A percentile compares a stretch with the other conserved stretches of the same genome.
Conservation (phyloP, 768 basidiomycete genomes). For the Amanita polypyramis region DNA sequence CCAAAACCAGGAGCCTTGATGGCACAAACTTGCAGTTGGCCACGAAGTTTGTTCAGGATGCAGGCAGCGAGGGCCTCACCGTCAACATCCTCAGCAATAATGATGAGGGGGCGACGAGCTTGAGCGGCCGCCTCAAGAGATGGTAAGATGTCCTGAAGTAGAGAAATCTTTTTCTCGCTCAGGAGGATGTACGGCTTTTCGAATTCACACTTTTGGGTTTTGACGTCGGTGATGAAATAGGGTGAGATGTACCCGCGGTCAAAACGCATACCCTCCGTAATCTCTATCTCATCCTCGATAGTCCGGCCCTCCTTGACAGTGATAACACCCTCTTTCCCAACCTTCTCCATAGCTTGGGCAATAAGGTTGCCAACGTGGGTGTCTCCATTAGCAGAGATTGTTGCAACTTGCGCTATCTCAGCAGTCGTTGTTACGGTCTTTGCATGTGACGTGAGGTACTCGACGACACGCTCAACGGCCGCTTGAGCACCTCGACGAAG, state of each 20-base stretch:
- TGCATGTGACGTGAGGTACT: conserved; percentile 80
- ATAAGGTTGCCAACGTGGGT: conserved; percentile 88
- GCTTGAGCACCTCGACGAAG: conserved; percentile 96
- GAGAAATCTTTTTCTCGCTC: conserved; percentile 96
- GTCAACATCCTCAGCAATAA: conserved; percentile 96
- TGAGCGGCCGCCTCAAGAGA: conserved; percentile 76
- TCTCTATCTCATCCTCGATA: conserved; percentile 97
- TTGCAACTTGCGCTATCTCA: conserved; percentile 99
- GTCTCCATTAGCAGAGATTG: conserved; percentile 80
- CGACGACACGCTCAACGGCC: conserved; percentile 90
- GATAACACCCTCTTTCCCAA: conserved; percentile 99
- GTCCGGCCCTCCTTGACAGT: conserved; percentile 99
- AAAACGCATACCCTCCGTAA: conserved; percentile 99
- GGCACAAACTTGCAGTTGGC: conserved; percentile 88
- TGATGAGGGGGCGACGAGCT: conserved; percentile 80
- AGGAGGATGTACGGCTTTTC: conserved; percentile 94
- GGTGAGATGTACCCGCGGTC: conserved; percentile 98
- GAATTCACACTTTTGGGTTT: conserved; percentile 90
- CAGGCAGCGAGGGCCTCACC: conserved; percentile 97
- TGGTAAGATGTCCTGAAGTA: conserved; percentile 91
- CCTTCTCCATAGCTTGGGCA: conserved; percentile 98
- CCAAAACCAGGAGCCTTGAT: conserved; percentile 98
- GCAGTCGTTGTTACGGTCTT: conserved; percentile 94
- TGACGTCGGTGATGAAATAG: conserved; percentile 98
- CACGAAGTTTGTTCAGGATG: conserved; percentile 98